Evolutionary conservation across 2,329 filamentous ascomycete species (phyloP).

Genomic region (Ceratocystis albifundus): DNA sequence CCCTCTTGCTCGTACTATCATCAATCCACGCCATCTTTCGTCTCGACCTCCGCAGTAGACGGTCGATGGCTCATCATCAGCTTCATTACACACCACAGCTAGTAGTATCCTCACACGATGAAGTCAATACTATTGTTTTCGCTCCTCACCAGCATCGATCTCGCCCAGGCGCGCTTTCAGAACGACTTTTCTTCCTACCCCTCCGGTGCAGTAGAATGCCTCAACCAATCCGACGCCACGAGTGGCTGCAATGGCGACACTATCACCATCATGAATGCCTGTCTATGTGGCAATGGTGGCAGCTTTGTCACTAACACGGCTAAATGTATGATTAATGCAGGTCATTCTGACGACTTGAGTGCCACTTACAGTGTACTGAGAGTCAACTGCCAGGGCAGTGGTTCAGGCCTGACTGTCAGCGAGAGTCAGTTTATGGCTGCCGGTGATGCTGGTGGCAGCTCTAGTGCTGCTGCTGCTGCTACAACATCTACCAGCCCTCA

Average conservation of each 20-base stretch:
- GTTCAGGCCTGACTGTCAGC: slow-evolving; percentile 35
- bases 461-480: slow-evolving; percentile 23
- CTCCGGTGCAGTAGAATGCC: slow-evolving; percentile 32
- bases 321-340: slow-evolving; percentile 34
- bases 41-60: background rate
- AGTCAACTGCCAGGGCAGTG: slow-evolving; percentile 35
- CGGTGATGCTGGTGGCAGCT: slow-evolving; percentile 19
- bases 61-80: background rate
- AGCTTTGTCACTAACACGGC: slow-evolving; percentile 40
- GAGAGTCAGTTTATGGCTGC: slow-evolving; percentile 34
- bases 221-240: slow-evolving; percentile 33
- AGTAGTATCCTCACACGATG: slow-evolving; percentile 9
- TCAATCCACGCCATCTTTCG: background rate
- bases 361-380: slow-evolving; percentile 36
- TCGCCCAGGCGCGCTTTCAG: slow-evolving; percentile 26
- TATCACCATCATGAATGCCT: slow-evolving; percentile 35
- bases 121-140: slow-evolving; percentile 26
- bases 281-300: slow-evolving; percentile 40
- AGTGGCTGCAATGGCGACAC: slow-evolving; percentile 35
- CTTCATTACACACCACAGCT: background rate
- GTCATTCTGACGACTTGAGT: slow-evolving; percentile 31
- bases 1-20: background rate
- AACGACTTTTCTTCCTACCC: slow-evolving; percentile 32
- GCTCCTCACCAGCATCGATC: slow-evolving; percentile 28
- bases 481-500: slow-evolving; percentile 14